Percentiles rank a stretch among this genome's conserved stretches.
These are phyloP conservation scores for Daldinia eschscholtzii DNA, from an alignment of 2,329 filamentous ascomycete genomes.

Conservation along the genomic window DNA sequence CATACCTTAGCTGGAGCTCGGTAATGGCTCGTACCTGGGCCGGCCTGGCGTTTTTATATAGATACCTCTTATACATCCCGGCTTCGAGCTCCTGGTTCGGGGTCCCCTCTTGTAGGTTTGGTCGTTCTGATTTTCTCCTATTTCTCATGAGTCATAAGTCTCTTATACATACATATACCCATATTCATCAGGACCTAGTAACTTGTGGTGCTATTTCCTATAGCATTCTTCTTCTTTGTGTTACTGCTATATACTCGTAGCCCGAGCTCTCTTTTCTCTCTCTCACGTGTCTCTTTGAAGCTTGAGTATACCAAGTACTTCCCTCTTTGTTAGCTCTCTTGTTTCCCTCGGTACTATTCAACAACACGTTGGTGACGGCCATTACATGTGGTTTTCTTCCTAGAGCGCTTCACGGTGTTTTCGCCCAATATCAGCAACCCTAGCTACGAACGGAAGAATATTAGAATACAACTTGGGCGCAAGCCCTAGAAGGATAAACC, in stretches of 20 bases:
- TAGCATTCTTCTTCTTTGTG: slow-evolving; percentile 13
- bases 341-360: slow-evolving; percentile 1
- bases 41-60: slow-evolving; percentile 32
- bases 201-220: background rate
- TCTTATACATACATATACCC: slow-evolving; percentile 1
- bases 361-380: slow-evolving; percentile 30
- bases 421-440: background rate
- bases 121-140: slow-evolving; percentile 18
- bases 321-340: slow-evolving; percentile 1
- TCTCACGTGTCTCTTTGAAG: slow-evolving; percentile 3
- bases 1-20: slow-evolving; percentile 29
- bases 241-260: slow-evolving; percentile 6
- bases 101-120: slow-evolving; percentile 23
- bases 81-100: slow-evolving; percentile 13
- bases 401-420: background rate
- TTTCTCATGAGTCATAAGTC: slow-evolving; percentile 10
- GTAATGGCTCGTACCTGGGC: slow-evolving; percentile 29
- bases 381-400: slow-evolving; percentile 33
- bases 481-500: slow-evolving; percentile 36
- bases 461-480: slow-evolving; percentile 40
- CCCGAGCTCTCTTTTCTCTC: slow-evolving; percentile 19
- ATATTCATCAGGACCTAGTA: background rate
- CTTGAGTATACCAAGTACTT: background rate
- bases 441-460: slow-evolving; percentile 1
- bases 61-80: slow-evolving; percentile 24